Evolutionary conservation across 2,329 filamentous ascomycete genomes (phyloP).

Genomic region (Aureobasidium namibiae): DNA sequence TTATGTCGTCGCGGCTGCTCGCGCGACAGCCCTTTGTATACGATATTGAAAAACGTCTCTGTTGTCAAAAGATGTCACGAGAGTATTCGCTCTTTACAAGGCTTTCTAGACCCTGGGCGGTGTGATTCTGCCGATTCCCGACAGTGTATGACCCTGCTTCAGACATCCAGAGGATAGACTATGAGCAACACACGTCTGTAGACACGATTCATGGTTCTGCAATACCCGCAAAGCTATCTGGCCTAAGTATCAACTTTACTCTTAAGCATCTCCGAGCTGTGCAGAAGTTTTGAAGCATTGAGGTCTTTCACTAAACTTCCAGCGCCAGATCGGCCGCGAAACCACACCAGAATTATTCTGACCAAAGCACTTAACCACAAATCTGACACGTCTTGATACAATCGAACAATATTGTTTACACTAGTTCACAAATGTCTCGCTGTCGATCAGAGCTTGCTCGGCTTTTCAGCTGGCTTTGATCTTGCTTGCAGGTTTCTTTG

Average conservation of each 20-base stretch:
- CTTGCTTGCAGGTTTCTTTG: constrained; percentile 53
- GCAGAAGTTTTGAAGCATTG: no score
- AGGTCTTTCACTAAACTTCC: no score
- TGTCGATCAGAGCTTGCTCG: constrained; percentile 11
- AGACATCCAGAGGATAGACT: not conserved
- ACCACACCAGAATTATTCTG: no score
- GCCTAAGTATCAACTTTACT: no score
- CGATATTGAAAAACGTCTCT: not conserved
- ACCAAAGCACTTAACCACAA: not conserved
- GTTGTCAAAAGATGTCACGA: not conserved
- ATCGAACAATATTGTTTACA: not conserved
- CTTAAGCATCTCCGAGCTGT: no score
- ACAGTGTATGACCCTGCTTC: not conserved
- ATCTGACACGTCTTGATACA: not conserved
- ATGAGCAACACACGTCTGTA: not conserved
- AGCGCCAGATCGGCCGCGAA: no score
- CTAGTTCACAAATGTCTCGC: not conserved
- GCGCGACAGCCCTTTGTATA: not conserved
- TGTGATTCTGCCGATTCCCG: not conserved
- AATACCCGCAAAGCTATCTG: no score
- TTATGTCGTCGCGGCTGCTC: not conserved
- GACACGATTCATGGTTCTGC: no score
- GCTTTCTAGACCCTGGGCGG: not conserved
- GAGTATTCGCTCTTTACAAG: not conserved
- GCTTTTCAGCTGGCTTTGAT: constrained; percentile 19